Base-by-base conservation (phyloP, 2,329 filamentous ascomycete genomes). In the Xenoacremonium recifei region DNA sequence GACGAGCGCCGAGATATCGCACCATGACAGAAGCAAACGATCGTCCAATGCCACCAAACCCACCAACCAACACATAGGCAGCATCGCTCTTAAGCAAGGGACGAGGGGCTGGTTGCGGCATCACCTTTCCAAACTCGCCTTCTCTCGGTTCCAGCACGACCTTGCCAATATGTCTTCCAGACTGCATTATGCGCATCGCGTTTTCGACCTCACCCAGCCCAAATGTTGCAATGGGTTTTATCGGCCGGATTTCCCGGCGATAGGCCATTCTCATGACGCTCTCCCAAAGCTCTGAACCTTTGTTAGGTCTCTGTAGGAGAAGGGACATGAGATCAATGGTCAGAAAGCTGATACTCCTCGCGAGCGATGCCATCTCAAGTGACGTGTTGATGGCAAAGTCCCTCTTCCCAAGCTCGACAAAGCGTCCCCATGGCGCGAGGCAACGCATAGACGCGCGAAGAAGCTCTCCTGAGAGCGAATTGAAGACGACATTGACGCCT, bases 131-230 rank as follows among this genome's bases (percentile, higher is more conserved):
- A n/a, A n/a, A n/a, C n/a, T n/a, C n/a, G n/a, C n/a, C n/a, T n/a
- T n/a, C n/a, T n/a, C n/a, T n/a, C n/a, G n/a, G n/a, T n/a, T n/a
- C 29, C 9, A 71, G 42, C 16, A 72, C 58, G 12, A 72, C 61
- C 33, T 73, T 73, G 0, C 70, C 71, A 3, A 61, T 64, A 36
- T 70, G 65, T 4, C 62, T 58, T 4, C 68, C 65, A 4, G 50
- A 49, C 37, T 68, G 66, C 52, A 75, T 64, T 16, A 63, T 53
- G 3, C 67, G 58, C 44, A 75, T 69, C 1, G 67, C 67, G 0
- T 63, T 53, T 4, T 59, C 55, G 1, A 72, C 55, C 1, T 68
- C 45, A 0, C 58, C 53, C 19, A 63, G 49, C 4, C 59, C 49
- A 16, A 61, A 47, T 1, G 42, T 23, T 4, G 46, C 47, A 3